phyloP scores from a whole-genome alignment of 2,329 filamentous ascomycete species.

The Ceratocystis variospora region DNA sequence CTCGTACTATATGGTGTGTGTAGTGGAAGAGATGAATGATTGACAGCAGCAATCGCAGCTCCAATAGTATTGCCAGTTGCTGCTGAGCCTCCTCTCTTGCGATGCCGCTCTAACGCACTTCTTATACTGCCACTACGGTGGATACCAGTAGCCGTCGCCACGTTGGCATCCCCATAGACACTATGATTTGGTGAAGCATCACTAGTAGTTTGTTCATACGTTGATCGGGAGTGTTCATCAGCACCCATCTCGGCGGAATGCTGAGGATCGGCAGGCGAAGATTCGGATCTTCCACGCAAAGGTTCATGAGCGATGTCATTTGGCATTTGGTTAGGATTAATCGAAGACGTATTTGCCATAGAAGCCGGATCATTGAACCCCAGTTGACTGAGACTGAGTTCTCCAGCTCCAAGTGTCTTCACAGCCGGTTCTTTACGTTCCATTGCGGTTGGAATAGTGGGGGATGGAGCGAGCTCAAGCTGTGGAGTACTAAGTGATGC shows the following conservation, averaged over 20 bases:
- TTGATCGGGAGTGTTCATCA: constrained; percentile 27
- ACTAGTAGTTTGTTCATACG: background rate
- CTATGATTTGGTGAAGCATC: constrained; percentile 16
- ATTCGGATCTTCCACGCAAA: constrained; percentile 40
- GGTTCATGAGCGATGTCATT: constrained; percentile 2
- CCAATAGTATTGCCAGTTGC: constrained; percentile 56
- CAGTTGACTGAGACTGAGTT: constrained; percentile 77
- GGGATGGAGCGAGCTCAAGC: constrained; percentile 6
- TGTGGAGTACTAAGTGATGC: constrained; percentile 13
- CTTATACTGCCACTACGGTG: constrained; percentile 54
- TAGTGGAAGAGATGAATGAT: constrained; percentile 28
- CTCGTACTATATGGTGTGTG: constrained; percentile 49
- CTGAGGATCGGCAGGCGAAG: constrained; percentile 39
- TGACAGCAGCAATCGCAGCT: constrained; percentile 57
- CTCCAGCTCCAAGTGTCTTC: constrained; percentile 76
- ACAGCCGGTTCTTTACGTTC: constrained; percentile 60
- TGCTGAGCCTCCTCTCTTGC: constrained; percentile 72
- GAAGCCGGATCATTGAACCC: constrained; percentile 50
- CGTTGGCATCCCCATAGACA: constrained; percentile 13
- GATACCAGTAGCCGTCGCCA: constrained; percentile 28
- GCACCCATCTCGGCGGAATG: constrained; percentile 23
- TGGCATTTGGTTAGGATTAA: background rate
- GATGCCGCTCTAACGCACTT: constrained; percentile 46
- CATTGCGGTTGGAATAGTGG: constrained; percentile 23
- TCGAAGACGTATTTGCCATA: background rate